These are phyloP conservation scores for Pseudocercospora crystallina DNA, from an alignment of 2,329 filamentous ascomycete genomes.

Conservation along the genomic window DNA sequence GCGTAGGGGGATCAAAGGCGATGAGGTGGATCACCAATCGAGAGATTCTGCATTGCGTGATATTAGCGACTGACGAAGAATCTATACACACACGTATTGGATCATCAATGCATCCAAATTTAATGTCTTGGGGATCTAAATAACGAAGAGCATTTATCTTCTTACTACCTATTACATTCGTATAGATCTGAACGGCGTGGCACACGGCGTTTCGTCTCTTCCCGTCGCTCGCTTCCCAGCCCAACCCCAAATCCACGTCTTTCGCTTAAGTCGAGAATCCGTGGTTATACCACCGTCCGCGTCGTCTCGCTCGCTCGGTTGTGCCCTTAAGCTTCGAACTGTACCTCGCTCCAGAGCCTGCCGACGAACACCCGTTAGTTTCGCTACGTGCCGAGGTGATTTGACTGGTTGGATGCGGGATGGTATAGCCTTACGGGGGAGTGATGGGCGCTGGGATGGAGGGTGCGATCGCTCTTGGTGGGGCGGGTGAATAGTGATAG, in stretches of 20 bases:
- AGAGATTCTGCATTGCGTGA: background rate
- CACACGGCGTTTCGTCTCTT: background rate
- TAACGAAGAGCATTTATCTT: background rate
- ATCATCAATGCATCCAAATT: background rate
- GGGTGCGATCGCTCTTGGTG: too few species aligned
- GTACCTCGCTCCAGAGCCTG: background rate
- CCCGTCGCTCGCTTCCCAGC: background rate
- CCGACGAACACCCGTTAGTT: constrained; percentile 1
- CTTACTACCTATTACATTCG: too few species aligned
- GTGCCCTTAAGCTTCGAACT: constrained; percentile 1
- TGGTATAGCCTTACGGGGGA: too few species aligned
- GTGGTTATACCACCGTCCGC: background rate
- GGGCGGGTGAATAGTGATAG: too few species aligned
- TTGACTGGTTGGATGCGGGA: too few species aligned
- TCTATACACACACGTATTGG: background rate
- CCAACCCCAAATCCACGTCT: background rate
- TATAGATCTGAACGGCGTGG: too few species aligned
- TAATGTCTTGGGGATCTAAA: background rate
- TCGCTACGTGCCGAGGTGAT: too few species aligned
- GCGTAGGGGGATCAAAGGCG: background rate
- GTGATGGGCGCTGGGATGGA: too few species aligned
- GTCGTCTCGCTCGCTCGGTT: background rate
- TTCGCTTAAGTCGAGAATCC: background rate
- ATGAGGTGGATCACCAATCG: too few species aligned
- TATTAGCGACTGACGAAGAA: background rate